phyloP scores from a whole-genome alignment of 306 rosid genomes.

The Notholithocarpus densiflorus region DNA sequence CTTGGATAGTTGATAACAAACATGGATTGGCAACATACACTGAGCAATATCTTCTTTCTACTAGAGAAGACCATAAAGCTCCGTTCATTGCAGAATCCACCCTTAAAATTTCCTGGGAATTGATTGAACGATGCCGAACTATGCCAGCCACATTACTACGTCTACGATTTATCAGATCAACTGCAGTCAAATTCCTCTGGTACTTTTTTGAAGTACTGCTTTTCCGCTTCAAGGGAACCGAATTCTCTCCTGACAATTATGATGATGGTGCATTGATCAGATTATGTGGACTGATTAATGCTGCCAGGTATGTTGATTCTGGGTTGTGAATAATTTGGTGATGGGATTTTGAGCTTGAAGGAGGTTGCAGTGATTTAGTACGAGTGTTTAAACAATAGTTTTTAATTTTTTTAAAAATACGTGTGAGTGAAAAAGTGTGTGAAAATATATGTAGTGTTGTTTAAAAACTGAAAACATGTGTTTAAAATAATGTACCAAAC shows the following conservation, averaged over 20 bases:
- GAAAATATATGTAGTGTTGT: no score
- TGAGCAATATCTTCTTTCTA: slow-evolving; percentile 31
- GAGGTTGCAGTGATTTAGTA: no score
- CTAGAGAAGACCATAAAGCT: slow-evolving; percentile 56
- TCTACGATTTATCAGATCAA: slow-evolving; percentile 50
- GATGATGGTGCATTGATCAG: slow-evolving; percentile 37
- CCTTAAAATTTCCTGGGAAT: slow-evolving; percentile 60
- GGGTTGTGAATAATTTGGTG: no score
- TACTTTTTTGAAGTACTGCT: slow-evolving; percentile 58
- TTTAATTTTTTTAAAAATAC: no score
- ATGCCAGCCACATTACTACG: slow-evolving; percentile 48
- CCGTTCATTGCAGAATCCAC: slow-evolving; percentile 53
- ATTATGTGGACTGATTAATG: slow-evolving; percentile 53
- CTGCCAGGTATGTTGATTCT: slow-evolving; percentile 54
- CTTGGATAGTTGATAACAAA: slow-evolving; percentile 43
- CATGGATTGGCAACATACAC: slow-evolving; percentile 24
- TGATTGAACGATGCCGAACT: slow-evolving; percentile 57
- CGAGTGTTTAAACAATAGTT: no score
- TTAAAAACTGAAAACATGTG: no score
- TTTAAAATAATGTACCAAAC: no score
- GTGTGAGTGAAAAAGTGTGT: no score
- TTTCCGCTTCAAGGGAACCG: slow-evolving; percentile 47
- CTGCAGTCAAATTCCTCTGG: slow-evolving; percentile 69
- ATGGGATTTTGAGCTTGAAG: no score
- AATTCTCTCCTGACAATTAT: slow-evolving; percentile 29